These are phyloP conservation scores for Metschnikowia amazonensis DNA, from an alignment of 805 yeast species.

Conservation along the genomic window DNA sequence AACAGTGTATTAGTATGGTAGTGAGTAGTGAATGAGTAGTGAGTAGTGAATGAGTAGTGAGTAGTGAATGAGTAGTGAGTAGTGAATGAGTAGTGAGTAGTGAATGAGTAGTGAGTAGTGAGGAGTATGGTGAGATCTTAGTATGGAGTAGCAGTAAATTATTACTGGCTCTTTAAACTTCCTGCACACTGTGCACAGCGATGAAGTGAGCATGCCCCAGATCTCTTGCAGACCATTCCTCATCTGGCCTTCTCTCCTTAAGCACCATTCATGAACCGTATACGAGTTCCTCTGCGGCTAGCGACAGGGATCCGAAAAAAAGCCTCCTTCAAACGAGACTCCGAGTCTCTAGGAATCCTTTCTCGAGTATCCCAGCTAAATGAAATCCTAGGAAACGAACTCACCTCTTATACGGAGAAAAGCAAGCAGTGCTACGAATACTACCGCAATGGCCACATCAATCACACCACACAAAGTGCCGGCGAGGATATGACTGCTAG, in stretches of 20 bases:
- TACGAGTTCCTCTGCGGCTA: not conserved
- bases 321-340: not conserved
- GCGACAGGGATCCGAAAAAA: slow-evolving; percentile 1
- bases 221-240: not conserved
- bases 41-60: too few species aligned
- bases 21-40: too few species aligned
- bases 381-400: slow-evolving; percentile 4
- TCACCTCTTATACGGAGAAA: not conserved
- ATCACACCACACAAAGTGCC: not conserved
- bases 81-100: too few species aligned
- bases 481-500: too few species aligned
- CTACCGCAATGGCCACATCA: not conserved
- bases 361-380: slow-evolving; percentile 1
- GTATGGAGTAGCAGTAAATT: too few species aligned
- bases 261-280: not conserved
- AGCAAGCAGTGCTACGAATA: slow-evolving; percentile 1
- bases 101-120: too few species aligned
- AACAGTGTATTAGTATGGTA: too few species aligned
- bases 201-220: not conserved
- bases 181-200: not conserved
- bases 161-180: too few species aligned
- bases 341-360: not conserved
- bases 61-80: too few species aligned
- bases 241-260: not conserved
- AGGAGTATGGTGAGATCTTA: too few species aligned